Conservation (phyloP, 305 asterid genomes). For the Solanum hybrid region DNA sequence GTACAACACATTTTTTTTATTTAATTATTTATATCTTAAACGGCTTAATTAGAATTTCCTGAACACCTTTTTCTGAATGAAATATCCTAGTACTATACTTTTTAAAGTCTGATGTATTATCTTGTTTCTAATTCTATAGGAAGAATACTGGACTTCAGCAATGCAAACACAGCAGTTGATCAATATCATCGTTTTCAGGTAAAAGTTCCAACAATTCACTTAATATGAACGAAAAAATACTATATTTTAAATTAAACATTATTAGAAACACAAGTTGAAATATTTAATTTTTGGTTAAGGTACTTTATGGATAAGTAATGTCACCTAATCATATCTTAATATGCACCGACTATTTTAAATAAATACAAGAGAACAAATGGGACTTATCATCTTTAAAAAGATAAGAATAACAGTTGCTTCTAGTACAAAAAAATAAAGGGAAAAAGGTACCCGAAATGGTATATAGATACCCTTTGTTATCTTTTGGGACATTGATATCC, state of each 20-base stretch:
- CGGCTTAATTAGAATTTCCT: background rate
- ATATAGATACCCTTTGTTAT: too few relatives aligned
- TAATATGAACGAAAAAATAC: background rate
- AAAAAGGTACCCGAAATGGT: too few relatives aligned
- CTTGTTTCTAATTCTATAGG: slow-evolving; percentile 22
- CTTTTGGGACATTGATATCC: too few relatives aligned
- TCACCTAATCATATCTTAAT: background rate
- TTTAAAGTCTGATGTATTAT: background rate
- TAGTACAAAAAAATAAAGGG: background rate
- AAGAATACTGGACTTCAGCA: slow-evolving; percentile 80
- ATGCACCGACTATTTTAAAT: background rate
- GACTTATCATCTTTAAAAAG: background rate
- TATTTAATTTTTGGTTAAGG: background rate
- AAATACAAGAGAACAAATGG: background rate
- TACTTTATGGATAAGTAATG: background rate
- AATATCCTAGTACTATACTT: background rate
- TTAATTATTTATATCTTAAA: background rate
- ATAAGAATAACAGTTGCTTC: slow-evolving; percentile 12
- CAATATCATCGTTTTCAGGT: slow-evolving; percentile 91
- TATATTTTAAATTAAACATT: background rate
- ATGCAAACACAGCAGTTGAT: slow-evolving; percentile 79
- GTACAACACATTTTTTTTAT: background rate
- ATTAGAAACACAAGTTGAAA: background rate
- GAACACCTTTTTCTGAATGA: background rate
- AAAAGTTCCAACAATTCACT: background rate